Base-by-base conservation (phyloP, 2,329 filamentous ascomycete genomes). In the Aspergillus aculeatinus region DNA sequence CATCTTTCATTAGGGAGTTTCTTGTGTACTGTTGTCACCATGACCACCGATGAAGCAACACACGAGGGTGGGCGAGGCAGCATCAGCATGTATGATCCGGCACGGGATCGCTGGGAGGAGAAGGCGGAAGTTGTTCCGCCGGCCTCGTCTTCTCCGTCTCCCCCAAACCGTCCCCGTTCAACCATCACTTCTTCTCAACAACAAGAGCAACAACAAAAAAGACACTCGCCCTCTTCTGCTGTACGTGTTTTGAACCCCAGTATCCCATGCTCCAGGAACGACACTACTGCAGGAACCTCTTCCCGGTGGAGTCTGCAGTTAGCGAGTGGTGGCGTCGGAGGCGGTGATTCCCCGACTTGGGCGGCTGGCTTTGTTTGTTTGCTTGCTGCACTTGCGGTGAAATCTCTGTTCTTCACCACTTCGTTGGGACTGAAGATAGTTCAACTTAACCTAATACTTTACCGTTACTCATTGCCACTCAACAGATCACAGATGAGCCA, bases 101-200 rank as follows among this genome's bases (percentile, higher is more conserved):
- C 67, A 57, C 67, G 67, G 61, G 67, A 69, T 61, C 59, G 49
- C 44, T 68, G 67, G 67, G 67, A 64, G 50, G 62, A 57, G 42
- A 53, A 55, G 49, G 44, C 57, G 21, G 49, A 57, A 12, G 58
- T 31, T 21, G 52, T 33, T 23, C 59, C 27, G 42, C 57, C 48
- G 27, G 12, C 9, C 25, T 54, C 31, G 21, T 27, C 49, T 58
- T 29, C 48, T 48, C 33, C 31, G 25, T 33, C 55, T 31, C 47
- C 51, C 29, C 31, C 57, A 21, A 39, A 51, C 35, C 51, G 50
- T 27, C 55, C 27, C 42, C 48, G 11, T 39, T 16, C 39, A 44
- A 19, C 39, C 16, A 7, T 44, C 39, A 19, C 39, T 44, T 5
- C 39, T n/a, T n/a, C 39, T 6, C 39, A 16, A 44, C 7, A 29